Conservation (phyloP, 2,329 filamentous ascomycete species). For the Pseudogymnoascus sp. region DNA sequence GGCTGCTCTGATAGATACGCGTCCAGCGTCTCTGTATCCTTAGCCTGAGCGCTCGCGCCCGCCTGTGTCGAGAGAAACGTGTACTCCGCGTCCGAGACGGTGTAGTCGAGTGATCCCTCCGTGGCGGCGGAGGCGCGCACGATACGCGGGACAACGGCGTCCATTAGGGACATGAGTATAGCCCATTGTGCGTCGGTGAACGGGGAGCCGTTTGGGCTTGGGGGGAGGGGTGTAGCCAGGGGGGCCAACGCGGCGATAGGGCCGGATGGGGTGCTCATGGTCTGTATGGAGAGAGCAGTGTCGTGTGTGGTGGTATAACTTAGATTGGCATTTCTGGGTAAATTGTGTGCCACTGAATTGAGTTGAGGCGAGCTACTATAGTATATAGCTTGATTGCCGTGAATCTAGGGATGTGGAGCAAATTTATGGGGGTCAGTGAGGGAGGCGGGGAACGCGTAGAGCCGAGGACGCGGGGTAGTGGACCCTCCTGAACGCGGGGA, state of each 20-base stretch:
- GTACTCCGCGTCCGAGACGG: not conserved
- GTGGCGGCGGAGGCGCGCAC: slow-evolving; percentile 20
- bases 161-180: slow-evolving; percentile 46
- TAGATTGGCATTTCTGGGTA: not conserved
- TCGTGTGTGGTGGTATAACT: not conserved
- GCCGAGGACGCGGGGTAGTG: not conserved
- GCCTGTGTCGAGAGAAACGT: not conserved
- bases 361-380: not conserved
- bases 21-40: slow-evolving; percentile 38
- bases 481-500: not conserved
- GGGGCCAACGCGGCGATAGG: not conserved
- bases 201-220: not conserved
- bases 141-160: slow-evolving; percentile 55
- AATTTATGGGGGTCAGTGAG: not conserved
- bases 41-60: slow-evolving; percentile 27
- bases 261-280: not conserved
- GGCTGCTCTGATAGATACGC: slow-evolving; percentile 47
- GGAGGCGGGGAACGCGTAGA: not conserved
- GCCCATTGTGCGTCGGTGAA: slow-evolving; percentile 46
- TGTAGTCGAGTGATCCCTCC: not conserved
- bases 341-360: not conserved
- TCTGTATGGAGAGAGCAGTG: not conserved
- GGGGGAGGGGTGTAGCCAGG: not conserved
- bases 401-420: not conserved
- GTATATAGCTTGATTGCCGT: not conserved